Evolutionary conservation across 2,329 filamentous ascomycete genomes (phyloP).

Genomic region (Curvularia hawaiiensis): DNA sequence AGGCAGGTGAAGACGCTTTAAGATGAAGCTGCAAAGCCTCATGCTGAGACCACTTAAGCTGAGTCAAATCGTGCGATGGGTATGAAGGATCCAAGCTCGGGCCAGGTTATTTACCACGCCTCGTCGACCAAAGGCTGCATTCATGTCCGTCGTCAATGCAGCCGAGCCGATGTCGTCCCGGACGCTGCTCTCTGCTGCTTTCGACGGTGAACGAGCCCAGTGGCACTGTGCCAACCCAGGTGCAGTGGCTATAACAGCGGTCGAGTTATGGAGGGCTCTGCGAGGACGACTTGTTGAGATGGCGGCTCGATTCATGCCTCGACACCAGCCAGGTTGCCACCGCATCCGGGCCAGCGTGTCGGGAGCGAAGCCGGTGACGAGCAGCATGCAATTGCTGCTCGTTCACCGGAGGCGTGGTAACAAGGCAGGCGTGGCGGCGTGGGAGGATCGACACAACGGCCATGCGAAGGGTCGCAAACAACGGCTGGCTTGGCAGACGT

Average conservation of each 20-base stretch:
- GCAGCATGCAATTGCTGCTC: background rate
- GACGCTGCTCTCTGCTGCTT: no score
- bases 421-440: background rate
- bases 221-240: background rate
- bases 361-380: no score
- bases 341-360: background rate
- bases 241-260: background rate
- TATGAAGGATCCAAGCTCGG: background rate
- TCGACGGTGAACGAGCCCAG: background rate
- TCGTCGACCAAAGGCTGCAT: background rate
- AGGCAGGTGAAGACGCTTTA: background rate
- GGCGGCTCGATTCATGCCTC: background rate
- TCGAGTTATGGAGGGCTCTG: background rate
- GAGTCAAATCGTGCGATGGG: background rate
- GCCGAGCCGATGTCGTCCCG: background rate
- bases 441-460: background rate
- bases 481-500: slow-evolving; percentile 3
- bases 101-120: background rate
- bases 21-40: background rate
- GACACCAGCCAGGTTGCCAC: no score
- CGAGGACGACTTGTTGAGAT: background rate
- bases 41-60: background rate
- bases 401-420: background rate
- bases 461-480: slow-evolving; percentile 1
- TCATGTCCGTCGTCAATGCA: slow-evolving; percentile 1